Percentiles rank a stretch among this genome's conserved stretches.
These are phyloP conservation scores for Fusarium siculi DNA, from an alignment of 2,329 filamentous ascomycete genomes.

Conservation along the genomic window DNA sequence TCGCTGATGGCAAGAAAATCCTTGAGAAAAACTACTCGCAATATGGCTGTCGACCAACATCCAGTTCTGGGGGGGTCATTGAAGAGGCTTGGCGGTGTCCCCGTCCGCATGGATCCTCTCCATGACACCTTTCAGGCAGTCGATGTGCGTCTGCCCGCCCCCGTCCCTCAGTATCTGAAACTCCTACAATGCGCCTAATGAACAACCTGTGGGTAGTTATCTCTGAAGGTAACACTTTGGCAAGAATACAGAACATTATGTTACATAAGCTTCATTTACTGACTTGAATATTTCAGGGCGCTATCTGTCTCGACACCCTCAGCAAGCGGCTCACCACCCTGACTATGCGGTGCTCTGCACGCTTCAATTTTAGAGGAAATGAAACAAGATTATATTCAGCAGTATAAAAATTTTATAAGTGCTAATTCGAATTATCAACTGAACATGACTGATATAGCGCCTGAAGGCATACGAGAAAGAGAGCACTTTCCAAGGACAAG, in stretches of 20 bases:
- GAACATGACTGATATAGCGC: neutral
- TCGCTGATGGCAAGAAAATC: neutral
- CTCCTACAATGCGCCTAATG: neutral
- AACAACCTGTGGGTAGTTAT: neutral
- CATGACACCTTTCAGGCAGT: neutral
- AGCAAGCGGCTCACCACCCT: neutral
- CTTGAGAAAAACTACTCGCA: neutral
- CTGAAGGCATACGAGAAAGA: neutral
- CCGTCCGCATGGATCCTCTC: neutral
- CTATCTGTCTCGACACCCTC: neutral
- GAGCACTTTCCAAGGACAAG: neutral
- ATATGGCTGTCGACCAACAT: neutral
- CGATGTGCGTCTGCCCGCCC: rapidly evolving
- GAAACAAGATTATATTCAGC: neutral
- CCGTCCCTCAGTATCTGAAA: neutral
- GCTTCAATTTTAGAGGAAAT: neutral
- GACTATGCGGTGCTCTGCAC: neutral
- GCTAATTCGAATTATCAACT: neutral
- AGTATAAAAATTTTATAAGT: neutral
- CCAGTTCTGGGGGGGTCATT: neutral
- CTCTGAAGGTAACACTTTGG: neutral
- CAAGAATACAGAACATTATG: neutral
- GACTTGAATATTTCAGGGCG: neutral
- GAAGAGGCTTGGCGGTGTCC: neutral
- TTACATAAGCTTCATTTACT: neutral